Percentiles rank a stretch among this genome's conserved stretches.
These are phyloP conservation scores for Sarocladium oryzae DNA, from an alignment of 2,329 filamentous ascomycete species.

Conservation along the genomic window DNA sequence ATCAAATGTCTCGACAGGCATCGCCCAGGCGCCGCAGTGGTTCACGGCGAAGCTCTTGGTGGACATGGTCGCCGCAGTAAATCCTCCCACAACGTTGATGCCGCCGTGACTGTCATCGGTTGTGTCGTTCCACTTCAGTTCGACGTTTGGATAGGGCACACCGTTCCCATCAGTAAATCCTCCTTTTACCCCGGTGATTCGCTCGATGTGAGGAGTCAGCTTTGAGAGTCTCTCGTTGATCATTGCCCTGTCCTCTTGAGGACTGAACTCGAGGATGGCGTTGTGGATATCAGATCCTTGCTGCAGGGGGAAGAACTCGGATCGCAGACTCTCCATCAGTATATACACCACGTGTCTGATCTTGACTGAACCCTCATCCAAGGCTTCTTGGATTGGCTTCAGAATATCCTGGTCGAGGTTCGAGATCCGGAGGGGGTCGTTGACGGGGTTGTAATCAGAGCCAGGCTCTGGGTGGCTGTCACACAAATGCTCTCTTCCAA, in stretches of 20 bases:
- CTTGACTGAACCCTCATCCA: conserved; percentile 16
- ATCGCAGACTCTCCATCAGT: conserved; percentile 24
- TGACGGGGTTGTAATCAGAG: conserved; percentile 19
- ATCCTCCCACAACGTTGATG: conserved; percentile 24
- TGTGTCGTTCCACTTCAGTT: conserved; percentile 13
- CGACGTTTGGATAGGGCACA: conserved; percentile 6
- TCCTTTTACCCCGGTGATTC: conserved; percentile 17
- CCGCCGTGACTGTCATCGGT: conserved; percentile 23
- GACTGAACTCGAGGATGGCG: conserved; percentile 17
- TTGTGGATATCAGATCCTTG: conserved; percentile 23
- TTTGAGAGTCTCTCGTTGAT: conserved; percentile 17
- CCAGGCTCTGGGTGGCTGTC: conserved; percentile 9
- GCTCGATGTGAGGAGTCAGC: conserved; percentile 19
- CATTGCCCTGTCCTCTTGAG: conserved; percentile 19
- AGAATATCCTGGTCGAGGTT: conserved; percentile 23
- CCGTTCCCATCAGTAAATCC: conserved; percentile 14
- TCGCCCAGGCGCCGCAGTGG: conserved; percentile 27
- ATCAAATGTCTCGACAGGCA: conserved; percentile 28
- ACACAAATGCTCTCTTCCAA: no score
- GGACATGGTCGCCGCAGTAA: conserved; percentile 28
- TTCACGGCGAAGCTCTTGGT: conserved; percentile 28
- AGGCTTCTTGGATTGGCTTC: conserved; percentile 12
- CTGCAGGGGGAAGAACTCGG: conserved; percentile 29
- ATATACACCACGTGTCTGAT: conserved; percentile 30
- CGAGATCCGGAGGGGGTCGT: conserved; percentile 26